Percentiles rank a stretch among this genome's conserved stretches.
phyloP scores from a whole-genome alignment of 2,329 filamentous ascomycete species.

The Triangularia verruculosa region DNA sequence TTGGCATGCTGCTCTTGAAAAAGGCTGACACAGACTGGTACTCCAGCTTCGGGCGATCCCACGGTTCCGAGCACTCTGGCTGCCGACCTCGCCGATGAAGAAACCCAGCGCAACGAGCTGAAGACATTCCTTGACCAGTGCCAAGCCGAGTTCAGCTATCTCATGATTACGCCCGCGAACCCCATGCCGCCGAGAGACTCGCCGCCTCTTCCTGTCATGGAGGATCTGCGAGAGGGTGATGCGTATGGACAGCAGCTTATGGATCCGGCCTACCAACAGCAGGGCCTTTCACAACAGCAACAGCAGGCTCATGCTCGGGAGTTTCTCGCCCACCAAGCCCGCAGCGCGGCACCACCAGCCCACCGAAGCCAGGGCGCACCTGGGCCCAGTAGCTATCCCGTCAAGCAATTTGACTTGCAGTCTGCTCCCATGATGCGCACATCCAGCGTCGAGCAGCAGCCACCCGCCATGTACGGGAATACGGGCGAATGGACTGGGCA shows the following conservation, averaged over 20 bases:
- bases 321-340: constrained; percentile 39
- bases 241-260: constrained; percentile 38
- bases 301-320: constrained; percentile 56
- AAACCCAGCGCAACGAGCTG: constrained; percentile 50
- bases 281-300: constrained; percentile 56
- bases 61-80: constrained; percentile 47
- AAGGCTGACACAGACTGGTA: constrained; percentile 13
- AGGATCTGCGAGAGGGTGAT: constrained; percentile 57
- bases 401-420: constrained; percentile 41
- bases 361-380: constrained; percentile 57
- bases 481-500: constrained; percentile 35
- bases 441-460: constrained; percentile 40
- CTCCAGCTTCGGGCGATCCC: constrained; percentile 42
- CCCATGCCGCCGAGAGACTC: constrained; percentile 63
- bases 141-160: constrained; percentile 63
- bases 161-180: constrained; percentile 66
- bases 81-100: constrained; percentile 45
- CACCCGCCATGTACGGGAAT: constrained; percentile 38
- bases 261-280: constrained; percentile 43
- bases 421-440: constrained; percentile 52
- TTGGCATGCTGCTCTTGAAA: not conserved
- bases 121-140: constrained; percentile 63
- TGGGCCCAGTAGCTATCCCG: constrained; percentile 37
- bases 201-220: constrained; percentile 55
- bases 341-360: constrained; percentile 51